These are phyloP conservation scores for Irpex lacteus DNA, from an alignment of 1,284 basidiomycete species.

Conservation along the genomic window DNA sequence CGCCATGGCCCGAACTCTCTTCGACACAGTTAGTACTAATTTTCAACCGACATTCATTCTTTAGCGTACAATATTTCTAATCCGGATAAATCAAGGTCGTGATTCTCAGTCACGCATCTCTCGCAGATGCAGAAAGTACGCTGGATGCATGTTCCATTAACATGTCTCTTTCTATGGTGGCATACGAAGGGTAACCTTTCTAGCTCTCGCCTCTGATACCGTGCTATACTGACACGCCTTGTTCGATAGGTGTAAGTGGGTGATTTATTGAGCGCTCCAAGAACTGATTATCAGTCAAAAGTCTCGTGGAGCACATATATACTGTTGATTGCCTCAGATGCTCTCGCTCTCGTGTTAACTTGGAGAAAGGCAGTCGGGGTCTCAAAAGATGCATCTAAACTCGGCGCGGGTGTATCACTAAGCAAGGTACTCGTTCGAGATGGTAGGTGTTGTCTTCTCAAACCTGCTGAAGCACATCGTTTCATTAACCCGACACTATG, in stretches of 20 bases:
- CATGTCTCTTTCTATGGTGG: no score
- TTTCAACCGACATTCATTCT: no score
- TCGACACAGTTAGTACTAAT: no score
- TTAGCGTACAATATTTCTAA: no score
- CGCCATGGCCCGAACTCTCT: no score
- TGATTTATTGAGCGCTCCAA: neutral
- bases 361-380: neutral
- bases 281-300: neutral
- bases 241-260: neutral
- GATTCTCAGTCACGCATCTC: no score
- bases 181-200: no score
- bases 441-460: neutral
- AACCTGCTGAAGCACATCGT: neutral
- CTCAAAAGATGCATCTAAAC: neutral
- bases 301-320: neutral
- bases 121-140: no score
- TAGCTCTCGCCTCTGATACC: no score
- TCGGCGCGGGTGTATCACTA: neutral
- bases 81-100: no score
- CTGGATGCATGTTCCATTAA: no score
- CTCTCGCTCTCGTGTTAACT: neutral
- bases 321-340: neutral
- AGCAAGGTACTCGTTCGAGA: neutral
- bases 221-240: neutral
- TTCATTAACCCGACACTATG: neutral